phyloP scores from a whole-genome alignment of 805 yeast species.

The Candida silvatica region DNA sequence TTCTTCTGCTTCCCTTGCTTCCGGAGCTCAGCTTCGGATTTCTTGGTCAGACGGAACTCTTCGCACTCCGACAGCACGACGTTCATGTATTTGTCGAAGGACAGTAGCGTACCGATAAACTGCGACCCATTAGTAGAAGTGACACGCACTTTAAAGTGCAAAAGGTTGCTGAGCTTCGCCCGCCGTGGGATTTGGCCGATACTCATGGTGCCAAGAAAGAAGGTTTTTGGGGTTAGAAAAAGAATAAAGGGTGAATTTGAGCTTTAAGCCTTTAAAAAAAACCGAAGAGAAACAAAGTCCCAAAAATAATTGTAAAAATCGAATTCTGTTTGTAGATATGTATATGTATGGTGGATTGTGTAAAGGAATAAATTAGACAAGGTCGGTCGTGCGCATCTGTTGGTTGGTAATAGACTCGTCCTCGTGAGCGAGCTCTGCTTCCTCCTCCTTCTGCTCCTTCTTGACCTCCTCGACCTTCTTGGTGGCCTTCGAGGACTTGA shows the following conservation, averaged over 20 bases:
- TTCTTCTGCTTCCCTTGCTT: conserved; percentile 9
- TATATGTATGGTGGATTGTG: no score
- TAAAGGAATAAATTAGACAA: neutral
- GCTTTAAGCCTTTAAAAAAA: no score
- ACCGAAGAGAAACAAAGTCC: no score
- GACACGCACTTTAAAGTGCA: conserved; percentile 67
- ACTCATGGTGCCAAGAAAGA: conserved; percentile 11
- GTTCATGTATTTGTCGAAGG: conserved; percentile 88
- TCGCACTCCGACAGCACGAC: conserved; percentile 77
- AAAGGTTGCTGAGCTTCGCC: conserved; percentile 53
- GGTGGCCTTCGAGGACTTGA: no score
- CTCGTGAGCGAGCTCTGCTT: neutral
- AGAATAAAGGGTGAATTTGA: no score
- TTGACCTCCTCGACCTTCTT: neutral
- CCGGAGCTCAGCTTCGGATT: conserved; percentile 31
- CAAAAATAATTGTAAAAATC: no score
- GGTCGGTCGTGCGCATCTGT: neutral
- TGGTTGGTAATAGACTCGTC: neutral
- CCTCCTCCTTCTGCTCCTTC: neutral
- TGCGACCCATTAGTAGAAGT: conserved; percentile 71
- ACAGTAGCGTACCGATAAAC: conserved; percentile 70
- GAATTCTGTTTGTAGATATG: no score
- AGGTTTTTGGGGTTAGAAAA: no score
- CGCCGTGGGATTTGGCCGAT: conserved; percentile 30
- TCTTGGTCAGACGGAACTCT: conserved; percentile 70